Evolutionary conservation across 2,329 filamentous ascomycete genomes (phyloP), one percentile per base, ranked within the genome.

Genomic region (Periconia digitata): DNA sequence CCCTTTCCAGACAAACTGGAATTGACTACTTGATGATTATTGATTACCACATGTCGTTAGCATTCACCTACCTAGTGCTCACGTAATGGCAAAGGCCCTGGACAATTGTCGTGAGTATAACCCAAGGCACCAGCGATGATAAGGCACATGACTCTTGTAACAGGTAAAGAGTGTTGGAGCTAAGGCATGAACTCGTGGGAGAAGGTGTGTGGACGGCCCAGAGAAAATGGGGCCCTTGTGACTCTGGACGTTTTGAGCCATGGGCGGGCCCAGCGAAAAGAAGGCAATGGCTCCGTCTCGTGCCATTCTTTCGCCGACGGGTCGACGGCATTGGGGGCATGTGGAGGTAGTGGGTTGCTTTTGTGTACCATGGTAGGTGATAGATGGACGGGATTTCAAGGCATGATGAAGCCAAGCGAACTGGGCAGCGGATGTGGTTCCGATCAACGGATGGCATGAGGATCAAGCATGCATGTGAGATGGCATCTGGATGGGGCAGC

Each of bases 171-270:
- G 6, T 12, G 24, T 27, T 32, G 10, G 5, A 13, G 27, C 27
- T 32, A 32, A 32, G 27, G 27, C 27, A 32, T 32, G 27, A 32
- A 32, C 5, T 32, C 10, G 27, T 32, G 27, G 27, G 27, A 32
- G 10, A 5, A 15, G n/a, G 8, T 32, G 27, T 32, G 27, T 15
- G 27, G 27, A 15, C 12, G 27, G n/a, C n/a, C 27, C 27, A 32
- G 12, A 6, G 27, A 32, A 32, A 32, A 32, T 12, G 27, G 27
- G 10, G 27, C 27, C 8, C 27, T 32, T 50, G 47, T 43, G 15
- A 46, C 47, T 43, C 20, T 24, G 43, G 34, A 40, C 24, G 45
- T 45, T 46, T 46, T 42, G 21, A 8, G 37, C 6, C 6, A 3
- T 32, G 27, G 4, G 27, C n/a, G n/a, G n/a, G n/a, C n/a, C n/a